Conservation (phyloP, 2,329 filamentous ascomycete genomes). For the Fusarium tjaetaba region DNA sequence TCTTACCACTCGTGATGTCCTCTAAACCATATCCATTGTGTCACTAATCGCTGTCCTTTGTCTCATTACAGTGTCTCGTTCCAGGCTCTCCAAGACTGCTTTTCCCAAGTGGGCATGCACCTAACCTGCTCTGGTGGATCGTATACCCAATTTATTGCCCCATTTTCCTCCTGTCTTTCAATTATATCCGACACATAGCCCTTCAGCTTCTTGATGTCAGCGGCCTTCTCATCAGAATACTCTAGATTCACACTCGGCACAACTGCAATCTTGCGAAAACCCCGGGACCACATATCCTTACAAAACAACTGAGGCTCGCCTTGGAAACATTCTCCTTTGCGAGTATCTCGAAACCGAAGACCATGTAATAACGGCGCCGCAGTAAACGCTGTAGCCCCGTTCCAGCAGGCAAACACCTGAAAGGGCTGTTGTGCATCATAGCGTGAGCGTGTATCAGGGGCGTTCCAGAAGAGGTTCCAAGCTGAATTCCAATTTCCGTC, state of each 20-base stretch:
- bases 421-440: slow-evolving; percentile 57
- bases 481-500: slow-evolving; percentile 60
- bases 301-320: slow-evolving; percentile 66
- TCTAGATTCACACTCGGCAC: slow-evolving; percentile 66
- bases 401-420: slow-evolving; percentile 71
- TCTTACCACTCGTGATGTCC: no score
- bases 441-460: slow-evolving; percentile 48
- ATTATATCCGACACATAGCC: slow-evolving; percentile 57
- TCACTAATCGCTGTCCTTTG: not conserved
- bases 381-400: slow-evolving; percentile 61
- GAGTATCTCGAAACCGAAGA: slow-evolving; percentile 56
- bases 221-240: slow-evolving; percentile 59
- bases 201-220: slow-evolving; percentile 59
- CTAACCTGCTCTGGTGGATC: slow-evolving; percentile 58
- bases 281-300: slow-evolving; percentile 65
- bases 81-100: slow-evolving; percentile 56
- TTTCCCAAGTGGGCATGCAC: slow-evolving; percentile 56
- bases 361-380: slow-evolving; percentile 58
- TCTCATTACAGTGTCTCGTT: slow-evolving; percentile 27
- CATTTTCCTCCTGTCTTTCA: slow-evolving; percentile 38
- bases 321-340: slow-evolving; percentile 58
- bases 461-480: slow-evolving; percentile 62
- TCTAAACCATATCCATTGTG: not conserved
- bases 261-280: slow-evolving; percentile 63
- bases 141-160: slow-evolving; percentile 54